These are phyloP conservation scores for Aspergillus ibericus DNA, from an alignment of 2,329 filamentous ascomycete genomes.

Conservation along the genomic window DNA sequence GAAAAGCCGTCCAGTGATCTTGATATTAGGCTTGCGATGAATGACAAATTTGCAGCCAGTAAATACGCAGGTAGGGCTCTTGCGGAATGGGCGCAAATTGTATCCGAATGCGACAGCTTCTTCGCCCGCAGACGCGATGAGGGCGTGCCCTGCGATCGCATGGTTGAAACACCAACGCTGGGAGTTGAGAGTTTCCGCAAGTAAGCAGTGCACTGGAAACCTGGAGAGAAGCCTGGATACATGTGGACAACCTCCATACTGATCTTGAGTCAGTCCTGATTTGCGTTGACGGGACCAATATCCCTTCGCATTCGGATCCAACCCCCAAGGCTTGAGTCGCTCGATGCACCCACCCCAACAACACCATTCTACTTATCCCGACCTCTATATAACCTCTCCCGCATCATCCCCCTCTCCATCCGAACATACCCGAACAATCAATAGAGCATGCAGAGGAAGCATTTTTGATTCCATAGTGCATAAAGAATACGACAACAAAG, in stretches of 20 bases:
- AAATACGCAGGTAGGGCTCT: slow-evolving; percentile 64
- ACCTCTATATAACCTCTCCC: background rate
- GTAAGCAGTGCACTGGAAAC: slow-evolving; percentile 22
- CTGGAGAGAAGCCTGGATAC: slow-evolving; percentile 11
- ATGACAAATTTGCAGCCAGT: slow-evolving; percentile 42
- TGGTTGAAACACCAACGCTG: slow-evolving; percentile 62
- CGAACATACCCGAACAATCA: background rate
- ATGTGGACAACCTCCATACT: background rate
- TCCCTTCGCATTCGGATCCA: background rate
- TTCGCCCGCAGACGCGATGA: slow-evolving; percentile 62
- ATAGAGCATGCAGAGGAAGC: background rate
- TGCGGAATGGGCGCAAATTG: slow-evolving; percentile 63
- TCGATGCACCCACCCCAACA: background rate
- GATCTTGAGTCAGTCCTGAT: background rate
- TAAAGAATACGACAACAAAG: background rate
- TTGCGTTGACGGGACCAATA: background rate
- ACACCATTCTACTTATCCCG: background rate
- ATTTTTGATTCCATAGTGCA: background rate
- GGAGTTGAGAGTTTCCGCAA: slow-evolving; percentile 63
- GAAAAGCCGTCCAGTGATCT: slow-evolving; percentile 12
- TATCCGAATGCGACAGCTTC: slow-evolving; percentile 64
- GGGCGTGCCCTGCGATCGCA: slow-evolving; percentile 57
- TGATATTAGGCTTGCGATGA: slow-evolving; percentile 17
- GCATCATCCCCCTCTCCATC: background rate
- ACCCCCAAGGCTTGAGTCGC: background rate